These are phyloP conservation scores for Neonectria ditissima DNA, from an alignment of 2,329 filamentous ascomycete genomes.

Conservation along the genomic window DNA sequence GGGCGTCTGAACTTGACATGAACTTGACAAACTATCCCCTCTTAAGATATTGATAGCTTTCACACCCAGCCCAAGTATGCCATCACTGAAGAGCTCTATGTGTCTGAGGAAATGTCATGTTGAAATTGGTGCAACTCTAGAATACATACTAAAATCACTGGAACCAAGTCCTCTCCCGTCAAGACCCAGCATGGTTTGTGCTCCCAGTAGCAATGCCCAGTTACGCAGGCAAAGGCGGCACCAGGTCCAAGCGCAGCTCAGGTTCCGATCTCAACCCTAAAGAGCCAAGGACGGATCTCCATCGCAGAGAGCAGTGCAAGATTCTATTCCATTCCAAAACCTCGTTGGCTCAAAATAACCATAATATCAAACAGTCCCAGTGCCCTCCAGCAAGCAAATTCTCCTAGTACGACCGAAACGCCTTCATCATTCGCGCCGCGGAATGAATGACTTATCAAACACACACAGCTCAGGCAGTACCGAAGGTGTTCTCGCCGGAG, in stretches of 20 bases:
- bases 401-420: constrained; percentile 51
- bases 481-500: constrained; percentile 99
- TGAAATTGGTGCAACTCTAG: constrained; percentile 16
- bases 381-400: constrained; percentile 43
- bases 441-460: constrained; percentile 35
- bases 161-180: constrained; percentile 13
- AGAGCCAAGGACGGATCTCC: constrained; percentile 21
- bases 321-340: constrained; percentile 40
- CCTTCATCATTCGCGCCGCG: constrained; percentile 48
- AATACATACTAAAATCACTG: constrained; percentile 9
- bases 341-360: constrained; percentile 35
- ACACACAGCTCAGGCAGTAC: constrained; percentile 54
- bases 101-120: not conserved
- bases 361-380: constrained; percentile 44
- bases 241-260: not conserved
- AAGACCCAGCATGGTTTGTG: constrained; percentile 19
- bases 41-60: not conserved
- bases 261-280: constrained; percentile 4
- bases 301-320: constrained; percentile 31
- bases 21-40: not conserved
- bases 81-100: not conserved
- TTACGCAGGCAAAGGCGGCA: not conserved
- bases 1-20: not conserved
- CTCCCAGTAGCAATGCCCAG: not conserved
- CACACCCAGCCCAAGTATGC: not conserved